Evolutionary conservation across 2,329 filamentous ascomycete genomes (phyloP), one percentile per base, ranked within the genome.

Genomic region (Fusarium anguioides): DNA sequence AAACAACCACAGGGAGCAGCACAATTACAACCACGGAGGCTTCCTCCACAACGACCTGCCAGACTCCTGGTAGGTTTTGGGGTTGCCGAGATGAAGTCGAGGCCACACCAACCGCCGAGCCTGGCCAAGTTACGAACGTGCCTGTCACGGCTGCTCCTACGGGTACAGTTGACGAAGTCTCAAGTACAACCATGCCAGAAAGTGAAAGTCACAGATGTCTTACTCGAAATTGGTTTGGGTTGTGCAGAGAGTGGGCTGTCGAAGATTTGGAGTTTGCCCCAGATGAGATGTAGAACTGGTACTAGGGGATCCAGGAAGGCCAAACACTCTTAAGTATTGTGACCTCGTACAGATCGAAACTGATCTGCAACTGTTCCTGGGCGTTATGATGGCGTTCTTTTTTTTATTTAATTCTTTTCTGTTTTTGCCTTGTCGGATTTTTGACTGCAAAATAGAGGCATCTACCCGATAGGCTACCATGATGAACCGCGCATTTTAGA

Each of bases 61-160:
- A 81, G 49, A 84, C 81, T 3, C 86, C 86, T 2, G 86, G 87
- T 6, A 75, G 79, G 42, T 86, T 88, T 73, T 87, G 84, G 82
- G 86, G 86, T 6, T 88, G 86, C 68, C 75, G 79, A 54, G 86
- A 87, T 66, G 65, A 78, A 11, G 73, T 73, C 40, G 46, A 78
- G 3, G 75, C 74, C 11, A 72, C 75, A 18, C 72, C 66, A 44
- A 69, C 33, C 21, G 42, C 66, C 79, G 84, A 72, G 54, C 76
- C 79, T 5, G 74, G 75, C 21, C 70, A 72, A 24, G 47, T 69
- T 3, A 72, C 76, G 2, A 54, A 62, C 4, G 74, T 74, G 12
- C 63, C 72, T 1, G 74, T 76, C 33, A 77, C 76, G 4, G 64
- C 72, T n/a, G 69, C 72, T 8, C 74, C 80, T 6, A 76, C 76